phyloP scores from a whole-genome alignment of 768 basidiomycete genomes.

The Cyclocybe aegerita region DNA sequence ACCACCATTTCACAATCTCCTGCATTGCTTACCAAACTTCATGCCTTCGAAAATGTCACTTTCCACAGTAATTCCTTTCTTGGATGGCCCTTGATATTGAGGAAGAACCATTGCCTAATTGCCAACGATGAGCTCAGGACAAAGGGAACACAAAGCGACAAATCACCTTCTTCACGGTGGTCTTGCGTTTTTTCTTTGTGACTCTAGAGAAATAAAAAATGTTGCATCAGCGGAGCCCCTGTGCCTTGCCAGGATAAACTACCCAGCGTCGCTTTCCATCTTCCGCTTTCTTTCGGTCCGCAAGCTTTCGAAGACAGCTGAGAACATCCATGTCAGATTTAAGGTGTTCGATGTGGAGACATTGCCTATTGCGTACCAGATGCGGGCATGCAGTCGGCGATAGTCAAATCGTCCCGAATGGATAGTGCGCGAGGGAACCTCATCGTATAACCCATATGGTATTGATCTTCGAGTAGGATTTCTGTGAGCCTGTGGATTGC shows the following conservation, averaged over 20 bases:
- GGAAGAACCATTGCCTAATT: conserved; percentile 58
- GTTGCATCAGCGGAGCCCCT: neutral
- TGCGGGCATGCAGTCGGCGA: conserved; percentile 72
- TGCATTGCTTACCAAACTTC: conserved; percentile 68
- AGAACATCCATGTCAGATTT: neutral
- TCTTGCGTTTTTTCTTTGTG: conserved; percentile 61
- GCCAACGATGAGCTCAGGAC: neutral
- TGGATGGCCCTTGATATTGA: conserved; percentile 63
- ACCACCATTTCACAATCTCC: neutral
- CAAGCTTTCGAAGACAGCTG: conserved; percentile 61
- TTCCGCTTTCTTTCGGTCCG: conserved; percentile 73
- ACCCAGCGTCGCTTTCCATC: conserved; percentile 63
- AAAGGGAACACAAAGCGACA: neutral
- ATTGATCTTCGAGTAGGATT: conserved; percentile 55
- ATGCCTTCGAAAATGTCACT: conserved; percentile 69
- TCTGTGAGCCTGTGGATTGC: neutral
- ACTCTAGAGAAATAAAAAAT: conserved; percentile 19
- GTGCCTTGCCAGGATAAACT: conserved; percentile 5
- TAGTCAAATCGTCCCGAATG: conserved; percentile 76
- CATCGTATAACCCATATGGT: conserved; percentile 85
- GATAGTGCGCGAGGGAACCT: conserved; percentile 86
- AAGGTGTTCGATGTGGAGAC: neutral
- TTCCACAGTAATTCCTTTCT: conserved; percentile 58
- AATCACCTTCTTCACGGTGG: conserved; percentile 47
- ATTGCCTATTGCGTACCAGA: conserved; percentile 42